Evolutionary conservation across 2,329 filamentous ascomycete species (phyloP).

Genomic region (Phyllosticta capitalensis): DNA sequence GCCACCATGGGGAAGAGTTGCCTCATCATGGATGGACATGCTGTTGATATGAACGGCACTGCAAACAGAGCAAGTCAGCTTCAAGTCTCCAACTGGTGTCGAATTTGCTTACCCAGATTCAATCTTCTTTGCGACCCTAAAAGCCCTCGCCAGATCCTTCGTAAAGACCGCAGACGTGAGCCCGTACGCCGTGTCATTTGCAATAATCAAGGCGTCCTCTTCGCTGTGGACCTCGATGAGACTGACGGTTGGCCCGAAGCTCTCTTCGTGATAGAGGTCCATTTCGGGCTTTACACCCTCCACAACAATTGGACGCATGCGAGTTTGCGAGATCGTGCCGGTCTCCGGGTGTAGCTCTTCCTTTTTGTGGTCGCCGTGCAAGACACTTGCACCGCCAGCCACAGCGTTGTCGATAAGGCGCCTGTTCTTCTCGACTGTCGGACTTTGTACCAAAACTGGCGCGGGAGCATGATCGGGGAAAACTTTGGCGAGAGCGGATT

Average conservation of each 20-base stretch:
- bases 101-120: conserved; percentile 47
- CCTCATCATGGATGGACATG: conserved; percentile 43
- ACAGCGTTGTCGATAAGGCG: conserved; percentile 47
- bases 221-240: conserved; percentile 56
- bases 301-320: conserved; percentile 58
- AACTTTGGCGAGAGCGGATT: conserved; percentile 37
- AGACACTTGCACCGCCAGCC: conserved; percentile 46
- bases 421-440: conserved; percentile 44
- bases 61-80: conserved; percentile 1
- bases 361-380: conserved; percentile 39
- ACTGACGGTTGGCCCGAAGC: conserved; percentile 66
- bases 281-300: conserved; percentile 58
- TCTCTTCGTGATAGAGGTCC: conserved; percentile 67
- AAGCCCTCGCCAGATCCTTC: conserved; percentile 45
- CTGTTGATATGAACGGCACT: conserved; percentile 43
- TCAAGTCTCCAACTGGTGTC: no score
- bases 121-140: conserved; percentile 35
- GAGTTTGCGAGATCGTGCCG: conserved; percentile 33
- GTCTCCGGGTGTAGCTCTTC: conserved; percentile 27
- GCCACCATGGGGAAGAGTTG: conserved; percentile 39
- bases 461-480: conserved; percentile 37
- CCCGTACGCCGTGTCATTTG: conserved; percentile 77
- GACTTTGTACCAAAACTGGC: conserved; percentile 36
- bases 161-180: conserved; percentile 65
- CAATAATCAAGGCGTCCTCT: conserved; percentile 61